Evolutionary conservation across 2,329 filamentous ascomycete genomes (phyloP).

Genomic region (Talaromyces sp.): DNA sequence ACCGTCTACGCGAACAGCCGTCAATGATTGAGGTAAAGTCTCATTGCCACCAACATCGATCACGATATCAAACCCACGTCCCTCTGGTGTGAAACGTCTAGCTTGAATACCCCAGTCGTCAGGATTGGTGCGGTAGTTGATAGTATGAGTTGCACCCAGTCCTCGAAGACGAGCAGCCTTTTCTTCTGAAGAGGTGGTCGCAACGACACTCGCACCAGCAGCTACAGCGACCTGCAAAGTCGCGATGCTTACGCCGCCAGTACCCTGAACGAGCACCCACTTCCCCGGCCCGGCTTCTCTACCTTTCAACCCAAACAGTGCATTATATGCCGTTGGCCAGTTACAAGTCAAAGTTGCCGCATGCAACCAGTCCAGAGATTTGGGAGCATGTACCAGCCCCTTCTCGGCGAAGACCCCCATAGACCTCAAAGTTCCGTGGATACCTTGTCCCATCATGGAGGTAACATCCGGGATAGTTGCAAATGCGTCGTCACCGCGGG

Average conservation of each 20-base stretch:
- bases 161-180: conserved; percentile 53
- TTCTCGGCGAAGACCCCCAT: conserved; percentile 49
- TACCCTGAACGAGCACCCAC: conserved; percentile 55
- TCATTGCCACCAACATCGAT: conserved; percentile 41
- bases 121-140: conserved; percentile 45
- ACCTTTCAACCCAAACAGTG: conserved; percentile 50
- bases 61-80: conserved; percentile 39
- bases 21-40: conserved; percentile 43
- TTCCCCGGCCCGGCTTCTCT: conserved; percentile 48
- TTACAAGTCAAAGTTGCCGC: conserved; percentile 18
- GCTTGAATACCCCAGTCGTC: conserved; percentile 41
- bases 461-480: conserved; percentile 10
- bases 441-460: conserved; percentile 39
- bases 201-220: conserved; percentile 48
- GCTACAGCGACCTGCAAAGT: conserved; percentile 48
- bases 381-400: conserved; percentile 47
- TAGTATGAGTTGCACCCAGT: conserved; percentile 39
- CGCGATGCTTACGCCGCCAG: conserved; percentile 53
- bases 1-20: conserved; percentile 37
- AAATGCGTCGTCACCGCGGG: conserved; percentile 38
- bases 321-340: conserved; percentile 58
- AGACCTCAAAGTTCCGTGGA: conserved; percentile 49
- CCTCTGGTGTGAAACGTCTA: conserved; percentile 34
- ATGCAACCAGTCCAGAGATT: conserved; percentile 42
- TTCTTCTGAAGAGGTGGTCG: conserved; percentile 52